Evolutionary conservation across 495 filamentous ascomycete genomes (phyloP), one percentile per base, ranked within the genome.

Genomic region (Delitschia confertaspora): DNA sequence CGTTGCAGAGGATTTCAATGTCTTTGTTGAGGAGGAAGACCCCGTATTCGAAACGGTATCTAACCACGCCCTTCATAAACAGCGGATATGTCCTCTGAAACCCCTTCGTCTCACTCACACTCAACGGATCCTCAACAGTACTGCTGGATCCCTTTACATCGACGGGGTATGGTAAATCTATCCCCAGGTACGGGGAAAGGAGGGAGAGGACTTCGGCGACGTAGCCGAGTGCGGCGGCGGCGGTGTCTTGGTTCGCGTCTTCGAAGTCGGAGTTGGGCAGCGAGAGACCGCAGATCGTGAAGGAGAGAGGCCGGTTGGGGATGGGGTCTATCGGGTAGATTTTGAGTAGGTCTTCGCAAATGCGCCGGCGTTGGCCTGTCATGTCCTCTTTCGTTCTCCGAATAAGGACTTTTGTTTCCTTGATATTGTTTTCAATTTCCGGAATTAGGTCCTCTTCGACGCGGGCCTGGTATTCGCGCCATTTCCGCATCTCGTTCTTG

Each of bases 21-120:
- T 95, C 71, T 57, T 95, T 89, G 63, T 96, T 95, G 3, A 98
- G 69, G 8, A 96, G 64, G 51, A 96, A 98, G 49, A 95, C 87
- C 4, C 71, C 91, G 65, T 96, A 98, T 49, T 95, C 89, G 58
- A 95, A 95, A 7, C 88, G 76, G 56, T 83, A 94, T 21, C 80
- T 73, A 5, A 88, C 78, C 9, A 76, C 78, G 13, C 80, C 78
- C 44, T 83, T 81, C 24, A 81, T 71, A 60, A 84, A 86, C 0
- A 98, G 71, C 1, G 89, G 91, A 58, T 60, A 67, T 17, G 46
- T 59, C 6, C 58, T 47, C 5, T 45, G 41, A 25, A 34, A 38
- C 8, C 9, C 14, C 13, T 33, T 47, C 11, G 10, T 38, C 3
- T 45, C 51, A n/a, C 42, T 60, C 55, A 76, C 66, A 31, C 76